These are phyloP conservation scores for Biscogniauxia mediterranea DNA, from an alignment of 2,329 filamentous ascomycete species.

Conservation along the genomic window DNA sequence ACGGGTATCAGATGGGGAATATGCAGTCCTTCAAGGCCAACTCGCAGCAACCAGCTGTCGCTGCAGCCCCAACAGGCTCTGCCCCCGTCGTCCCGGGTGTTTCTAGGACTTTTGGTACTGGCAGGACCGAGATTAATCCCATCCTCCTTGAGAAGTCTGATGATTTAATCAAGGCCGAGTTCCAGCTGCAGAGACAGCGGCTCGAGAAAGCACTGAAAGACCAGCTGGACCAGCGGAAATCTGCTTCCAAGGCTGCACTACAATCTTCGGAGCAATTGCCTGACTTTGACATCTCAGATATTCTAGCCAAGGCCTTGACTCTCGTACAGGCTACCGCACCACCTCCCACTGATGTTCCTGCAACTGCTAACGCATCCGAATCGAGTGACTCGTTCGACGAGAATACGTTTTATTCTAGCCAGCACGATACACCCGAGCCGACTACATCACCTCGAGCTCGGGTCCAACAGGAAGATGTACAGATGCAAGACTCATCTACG, in stretches of 20 bases:
- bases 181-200: conserved; percentile 75
- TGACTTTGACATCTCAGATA: conserved; percentile 70
- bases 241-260: conserved; percentile 40
- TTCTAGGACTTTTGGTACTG: conserved; percentile 43
- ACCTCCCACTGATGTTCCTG: conserved; percentile 54
- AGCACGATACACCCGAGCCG: conserved; percentile 72
- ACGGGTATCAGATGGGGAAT: conserved; percentile 31
- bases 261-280: conserved; percentile 52
- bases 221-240: conserved; percentile 65
- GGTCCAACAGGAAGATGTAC: conserved; percentile 42
- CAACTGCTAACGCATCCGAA: conserved; percentile 57
- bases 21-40: conserved; percentile 37
- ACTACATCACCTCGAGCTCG: conserved; percentile 48
- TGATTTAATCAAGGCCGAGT: conserved; percentile 77
- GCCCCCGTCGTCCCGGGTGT: conserved; percentile 36
- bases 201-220: conserved; percentile 77
- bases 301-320: conserved; percentile 68
- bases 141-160: conserved; percentile 85
- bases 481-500: conserved; percentile 37
- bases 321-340: conserved; percentile 69
- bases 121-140: conserved; percentile 71
- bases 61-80: conserved; percentile 19
- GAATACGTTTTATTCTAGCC: conserved; percentile 94
- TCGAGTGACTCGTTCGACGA: conserved; percentile 84
- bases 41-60: conserved; percentile 34